These are phyloP conservation scores for Candida krabiensis DNA, from an alignment of 805 yeast genomes.

Conservation along the genomic window DNA sequence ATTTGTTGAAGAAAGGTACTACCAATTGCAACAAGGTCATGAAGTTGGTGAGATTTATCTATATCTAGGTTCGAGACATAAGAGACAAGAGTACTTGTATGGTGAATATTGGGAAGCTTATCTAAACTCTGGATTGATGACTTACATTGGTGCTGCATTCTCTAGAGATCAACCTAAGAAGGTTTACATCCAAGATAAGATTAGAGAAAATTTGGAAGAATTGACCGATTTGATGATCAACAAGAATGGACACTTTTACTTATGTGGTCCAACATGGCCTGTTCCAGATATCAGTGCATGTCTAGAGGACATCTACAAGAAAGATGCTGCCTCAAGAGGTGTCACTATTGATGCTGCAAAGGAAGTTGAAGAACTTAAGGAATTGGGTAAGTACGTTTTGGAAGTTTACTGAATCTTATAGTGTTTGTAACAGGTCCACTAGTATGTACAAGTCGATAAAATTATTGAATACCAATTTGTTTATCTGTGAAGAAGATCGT, in stretches of 20 bases:
- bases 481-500: too few species aligned
- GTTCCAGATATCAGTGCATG: constrained; percentile 95
- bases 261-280: constrained; percentile 99
- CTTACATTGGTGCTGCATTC: constrained; percentile 96
- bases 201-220: constrained; percentile 70
- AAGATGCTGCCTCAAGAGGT: constrained; percentile 71
- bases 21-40: constrained; percentile 87
- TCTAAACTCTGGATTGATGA: constrained; percentile 85
- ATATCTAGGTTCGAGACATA: constrained; percentile 92
- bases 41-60: constrained; percentile 87
- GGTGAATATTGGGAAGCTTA: constrained; percentile 98
- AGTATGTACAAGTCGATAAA: too few species aligned
- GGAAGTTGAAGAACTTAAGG: constrained; percentile 91
- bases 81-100: constrained; percentile 89
- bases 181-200: constrained; percentile 92
- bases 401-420: constrained; percentile 73
- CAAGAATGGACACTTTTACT: constrained; percentile 85
- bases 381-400: constrained; percentile 83
- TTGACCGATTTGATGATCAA: constrained; percentile 77
- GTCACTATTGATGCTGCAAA: constrained; percentile 68
- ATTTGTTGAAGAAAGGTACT: constrained; percentile 89
- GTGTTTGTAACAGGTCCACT: too few species aligned
- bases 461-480: too few species aligned
- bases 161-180: constrained; percentile 96
- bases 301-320: constrained; percentile 71